These are phyloP conservation scores for Bauhinia variegata DNA, from an alignment of 306 rosid species.

Conservation along the genomic window DNA sequence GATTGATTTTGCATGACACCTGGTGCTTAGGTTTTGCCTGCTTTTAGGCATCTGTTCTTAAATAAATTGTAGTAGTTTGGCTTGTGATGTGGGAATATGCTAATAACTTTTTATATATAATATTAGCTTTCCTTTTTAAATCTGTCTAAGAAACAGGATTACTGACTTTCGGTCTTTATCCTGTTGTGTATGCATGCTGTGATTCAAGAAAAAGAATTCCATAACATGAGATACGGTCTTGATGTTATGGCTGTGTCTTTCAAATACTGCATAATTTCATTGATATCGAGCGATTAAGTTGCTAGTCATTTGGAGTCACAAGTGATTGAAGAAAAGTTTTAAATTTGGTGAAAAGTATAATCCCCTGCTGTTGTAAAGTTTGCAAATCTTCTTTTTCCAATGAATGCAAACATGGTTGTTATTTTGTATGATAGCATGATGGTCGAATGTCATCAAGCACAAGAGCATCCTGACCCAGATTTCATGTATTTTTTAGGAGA, in stretches of 20 bases:
- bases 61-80: background rate
- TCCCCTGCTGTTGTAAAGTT: no score
- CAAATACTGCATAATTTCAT: background rate
- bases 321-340: no score
- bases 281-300: background rate
- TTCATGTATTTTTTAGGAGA: no score
- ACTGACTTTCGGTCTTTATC: slow-evolving; percentile 9
- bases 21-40: slow-evolving; percentile 9
- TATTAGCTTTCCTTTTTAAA: background rate
- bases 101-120: background rate
- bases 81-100: background rate
- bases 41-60: slow-evolving; percentile 25
- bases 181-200: background rate
- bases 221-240: background rate
- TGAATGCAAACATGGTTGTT: background rate
- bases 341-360: no score
- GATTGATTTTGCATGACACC: background rate
- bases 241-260: no score
- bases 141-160: background rate
- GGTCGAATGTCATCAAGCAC: no score
- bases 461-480: no score
- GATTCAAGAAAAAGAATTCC: slow-evolving; percentile 18
- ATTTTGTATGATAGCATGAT: no score
- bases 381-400: background rate
- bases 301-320: no score